Conservation (phyloP, 306 rosid genomes). For the Ochetophila trinervis region DNA sequence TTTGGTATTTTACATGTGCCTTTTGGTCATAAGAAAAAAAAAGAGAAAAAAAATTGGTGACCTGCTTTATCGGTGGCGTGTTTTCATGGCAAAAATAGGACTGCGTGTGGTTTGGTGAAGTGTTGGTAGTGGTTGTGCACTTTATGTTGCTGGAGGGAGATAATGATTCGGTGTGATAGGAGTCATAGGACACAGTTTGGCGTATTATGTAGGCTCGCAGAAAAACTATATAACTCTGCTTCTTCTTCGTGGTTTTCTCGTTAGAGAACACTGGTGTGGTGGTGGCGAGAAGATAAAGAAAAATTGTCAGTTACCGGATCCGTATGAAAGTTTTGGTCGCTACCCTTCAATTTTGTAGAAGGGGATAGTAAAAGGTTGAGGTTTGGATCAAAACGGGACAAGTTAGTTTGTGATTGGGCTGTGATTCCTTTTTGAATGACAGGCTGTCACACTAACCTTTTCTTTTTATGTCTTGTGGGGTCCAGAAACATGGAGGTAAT, state of each 20-base stretch:
- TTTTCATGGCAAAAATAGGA: constrained; percentile 56
- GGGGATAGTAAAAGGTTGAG: constrained; percentile 8
- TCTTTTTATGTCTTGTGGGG: background rate
- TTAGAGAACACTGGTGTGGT: background rate
- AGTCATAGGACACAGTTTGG: constrained; percentile 21
- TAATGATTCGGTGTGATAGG: constrained; percentile 29
- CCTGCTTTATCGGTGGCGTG: constrained; percentile 65
- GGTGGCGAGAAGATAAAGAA: constrained; percentile 8
- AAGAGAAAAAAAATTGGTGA: background rate
- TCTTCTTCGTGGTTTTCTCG: constrained; percentile 28
- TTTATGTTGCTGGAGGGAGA: constrained; percentile 10
- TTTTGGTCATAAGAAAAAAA: constrained; percentile 17
- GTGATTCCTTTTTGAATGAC: constrained; percentile 25
- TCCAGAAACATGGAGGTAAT: background rate
- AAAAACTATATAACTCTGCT: background rate
- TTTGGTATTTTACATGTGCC: constrained; percentile 21
- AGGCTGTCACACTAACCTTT: constrained; percentile 34
- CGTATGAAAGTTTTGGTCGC: constrained; percentile 32
- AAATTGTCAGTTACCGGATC: background rate
- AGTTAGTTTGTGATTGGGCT: constrained; percentile 27
- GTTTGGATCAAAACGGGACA: constrained; percentile 4
- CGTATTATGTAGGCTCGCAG: constrained; percentile 27
- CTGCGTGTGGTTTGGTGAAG: constrained; percentile 45
- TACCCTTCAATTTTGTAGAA: background rate
- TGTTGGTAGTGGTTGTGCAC: constrained; percentile 55